Conservation (phyloP, 2,329 filamentous ascomycete species). For the Colletotrichum lindemuthianum region DNA sequence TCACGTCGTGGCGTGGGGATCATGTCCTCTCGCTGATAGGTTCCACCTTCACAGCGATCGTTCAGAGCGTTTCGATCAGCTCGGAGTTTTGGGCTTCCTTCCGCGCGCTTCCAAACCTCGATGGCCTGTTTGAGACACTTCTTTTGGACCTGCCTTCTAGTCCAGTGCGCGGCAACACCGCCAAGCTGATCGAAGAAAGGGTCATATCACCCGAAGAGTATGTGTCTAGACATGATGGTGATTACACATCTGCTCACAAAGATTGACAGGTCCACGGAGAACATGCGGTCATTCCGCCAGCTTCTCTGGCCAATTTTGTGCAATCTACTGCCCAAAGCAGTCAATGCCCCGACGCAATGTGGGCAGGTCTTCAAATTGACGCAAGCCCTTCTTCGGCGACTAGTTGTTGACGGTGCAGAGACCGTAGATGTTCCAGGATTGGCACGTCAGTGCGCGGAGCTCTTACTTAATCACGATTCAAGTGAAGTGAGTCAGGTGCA, state of each 20-base stretch:
- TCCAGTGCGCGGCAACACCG: slow-evolving; percentile 48
- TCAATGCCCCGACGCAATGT: slow-evolving; percentile 46
- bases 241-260: slow-evolving; percentile 17
- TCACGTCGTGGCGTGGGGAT: slow-evolving; percentile 23
- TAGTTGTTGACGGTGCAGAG: slow-evolving; percentile 38
- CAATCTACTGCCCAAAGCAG: slow-evolving; percentile 49
- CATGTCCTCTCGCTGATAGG: slow-evolving; percentile 38
- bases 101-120: slow-evolving; percentile 40
- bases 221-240: slow-evolving; percentile 32
- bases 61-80: slow-evolving; percentile 52
- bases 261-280: slow-evolving; percentile 41
- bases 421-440: slow-evolving; percentile 38
- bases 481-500: slow-evolving; percentile 47
- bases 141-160: slow-evolving; percentile 50
- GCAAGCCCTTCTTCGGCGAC: slow-evolving; percentile 50
- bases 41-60: slow-evolving; percentile 50
- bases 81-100: slow-evolving; percentile 52
- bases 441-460: slow-evolving; percentile 43
- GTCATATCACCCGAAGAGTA: slow-evolving; percentile 34
- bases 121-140: slow-evolving; percentile 46
- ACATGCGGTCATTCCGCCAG: slow-evolving; percentile 51
- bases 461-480: slow-evolving; percentile 52
- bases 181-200: slow-evolving; percentile 46
- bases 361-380: slow-evolving; percentile 58
- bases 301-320: slow-evolving; percentile 60